These are phyloP conservation scores for Lipomyces sp. DNA, from an alignment of 805 yeast genomes.

Conservation along the genomic window DNA sequence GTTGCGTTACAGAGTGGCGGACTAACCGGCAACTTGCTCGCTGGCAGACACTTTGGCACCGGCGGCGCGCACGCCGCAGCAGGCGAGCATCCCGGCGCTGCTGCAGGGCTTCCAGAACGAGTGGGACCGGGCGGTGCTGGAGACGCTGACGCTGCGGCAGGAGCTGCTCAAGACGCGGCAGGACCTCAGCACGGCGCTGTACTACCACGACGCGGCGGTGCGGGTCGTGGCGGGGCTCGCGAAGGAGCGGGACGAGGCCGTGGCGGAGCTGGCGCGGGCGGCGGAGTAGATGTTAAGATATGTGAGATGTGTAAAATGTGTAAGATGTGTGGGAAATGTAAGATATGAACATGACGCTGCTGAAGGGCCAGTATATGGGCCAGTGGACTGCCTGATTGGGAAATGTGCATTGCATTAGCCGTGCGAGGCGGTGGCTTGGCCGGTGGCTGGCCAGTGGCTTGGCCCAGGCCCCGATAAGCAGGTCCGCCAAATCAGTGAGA, in stretches of 20 bases:
- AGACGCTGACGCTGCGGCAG: slow-evolving; percentile 70
- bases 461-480: too few relatives aligned
- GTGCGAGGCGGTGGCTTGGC: too few relatives aligned
- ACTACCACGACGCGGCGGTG: slow-evolving; percentile 86
- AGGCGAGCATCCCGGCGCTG: slow-evolving; percentile 73
- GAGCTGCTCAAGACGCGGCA: slow-evolving; percentile 63
- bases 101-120: slow-evolving; percentile 76
- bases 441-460: too few relatives aligned
- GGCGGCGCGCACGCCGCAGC: slow-evolving; percentile 45
- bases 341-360: too few relatives aligned
- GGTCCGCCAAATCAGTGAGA: too few relatives aligned
- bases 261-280: slow-evolving; percentile 51
- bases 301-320: background rate
- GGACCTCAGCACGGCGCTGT: slow-evolving; percentile 72
- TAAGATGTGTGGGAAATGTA: background rate
- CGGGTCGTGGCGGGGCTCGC: slow-evolving; percentile 74
- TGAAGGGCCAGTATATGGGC: too few relatives aligned
- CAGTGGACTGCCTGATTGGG: too few relatives aligned
- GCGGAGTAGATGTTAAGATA: slow-evolving; percentile 32
- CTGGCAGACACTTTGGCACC: too few relatives aligned
- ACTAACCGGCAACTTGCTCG: too few relatives aligned
- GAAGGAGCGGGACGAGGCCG: slow-evolving; percentile 73
- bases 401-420: too few relatives aligned
- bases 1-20: too few relatives aligned
- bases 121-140: slow-evolving; percentile 85